Conservation (phyloP, 768 basidiomycete genomes). For the Daedaleopsis sinensis region DNA sequence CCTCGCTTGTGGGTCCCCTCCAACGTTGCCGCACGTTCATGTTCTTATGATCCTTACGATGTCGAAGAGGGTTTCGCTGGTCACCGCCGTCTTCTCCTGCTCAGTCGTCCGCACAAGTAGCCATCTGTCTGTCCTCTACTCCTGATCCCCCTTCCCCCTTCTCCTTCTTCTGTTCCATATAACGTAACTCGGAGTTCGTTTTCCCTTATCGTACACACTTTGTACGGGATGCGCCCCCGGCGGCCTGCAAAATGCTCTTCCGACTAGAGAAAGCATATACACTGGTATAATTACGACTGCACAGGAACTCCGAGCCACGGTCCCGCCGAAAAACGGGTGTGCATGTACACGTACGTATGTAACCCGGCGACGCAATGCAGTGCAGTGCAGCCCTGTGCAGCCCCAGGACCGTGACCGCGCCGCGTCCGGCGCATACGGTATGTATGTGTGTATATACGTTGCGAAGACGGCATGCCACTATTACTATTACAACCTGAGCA, state of each 20-base stretch:
- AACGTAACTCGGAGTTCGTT: conserved; percentile 26
- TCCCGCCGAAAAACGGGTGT: neutral
- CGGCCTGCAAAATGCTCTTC: conserved; percentile 29
- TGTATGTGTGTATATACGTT: neutral
- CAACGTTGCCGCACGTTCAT: conserved; percentile 38
- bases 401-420: too few relatives aligned
- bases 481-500: too few relatives aligned
- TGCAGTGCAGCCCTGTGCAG: neutral
- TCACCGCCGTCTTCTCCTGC: conserved; percentile 18
- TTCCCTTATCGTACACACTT: conserved; percentile 20
- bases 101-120: conserved; percentile 20
- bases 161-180: conserved; percentile 27
- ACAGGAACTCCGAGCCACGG: neutral
- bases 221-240: conserved; percentile 22
- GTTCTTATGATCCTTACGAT: conserved; percentile 57
- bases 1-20: conserved; percentile 50
- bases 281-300: conserved; percentile 25
- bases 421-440: too few relatives aligned
- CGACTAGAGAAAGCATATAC: conserved; percentile 28
- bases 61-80: conserved; percentile 28
- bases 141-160: conserved; percentile 6
- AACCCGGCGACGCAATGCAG: neutral
- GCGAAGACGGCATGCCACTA: neutral
- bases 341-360: neutral
- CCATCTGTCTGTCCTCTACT: conserved; percentile 8